phyloP scores from a whole-genome alignment of 768 basidiomycete species.

The Kwoniella europaea region DNA sequence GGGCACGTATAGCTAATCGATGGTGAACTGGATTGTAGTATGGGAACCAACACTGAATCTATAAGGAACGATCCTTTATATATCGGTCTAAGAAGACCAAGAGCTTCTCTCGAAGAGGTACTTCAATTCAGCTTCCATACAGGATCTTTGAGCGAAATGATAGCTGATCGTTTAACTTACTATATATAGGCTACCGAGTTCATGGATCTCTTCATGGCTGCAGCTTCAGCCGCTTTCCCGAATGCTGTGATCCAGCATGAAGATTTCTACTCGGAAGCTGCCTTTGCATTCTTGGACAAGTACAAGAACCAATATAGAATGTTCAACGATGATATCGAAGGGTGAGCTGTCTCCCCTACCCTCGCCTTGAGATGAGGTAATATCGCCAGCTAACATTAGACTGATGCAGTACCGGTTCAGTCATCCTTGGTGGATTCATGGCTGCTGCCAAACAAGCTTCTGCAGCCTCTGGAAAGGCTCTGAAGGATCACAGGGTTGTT shows the following conservation, averaged over 20 bases:
- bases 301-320: constrained; percentile 76
- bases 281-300: constrained; percentile 79
- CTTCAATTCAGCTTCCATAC: constrained; percentile 3
- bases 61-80: constrained; percentile 87
- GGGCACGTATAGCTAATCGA: neutral
- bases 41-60: constrained; percentile 83
- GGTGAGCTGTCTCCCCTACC: constrained; percentile 38
- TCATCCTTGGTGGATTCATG: constrained; percentile 83
- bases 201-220: constrained; percentile 92
- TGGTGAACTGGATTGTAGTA: constrained; percentile 69
- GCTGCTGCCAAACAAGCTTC: constrained; percentile 81
- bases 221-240: constrained; percentile 75
- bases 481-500: constrained; percentile 78
- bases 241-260: constrained; percentile 80
- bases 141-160: neutral
- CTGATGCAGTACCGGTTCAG: constrained; percentile 74
- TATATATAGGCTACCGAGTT: constrained; percentile 67
- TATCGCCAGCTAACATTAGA: constrained; percentile 16
- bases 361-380: neutral
- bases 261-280: constrained; percentile 92
- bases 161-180: neutral
- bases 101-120: constrained; percentile 38
- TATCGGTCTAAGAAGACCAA: constrained; percentile 74
- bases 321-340: constrained; percentile 91
- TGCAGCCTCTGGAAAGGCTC: constrained; percentile 69